Evolutionary conservation across 306 rosid species (phyloP).

Genomic region (Corylus avellana): DNA sequence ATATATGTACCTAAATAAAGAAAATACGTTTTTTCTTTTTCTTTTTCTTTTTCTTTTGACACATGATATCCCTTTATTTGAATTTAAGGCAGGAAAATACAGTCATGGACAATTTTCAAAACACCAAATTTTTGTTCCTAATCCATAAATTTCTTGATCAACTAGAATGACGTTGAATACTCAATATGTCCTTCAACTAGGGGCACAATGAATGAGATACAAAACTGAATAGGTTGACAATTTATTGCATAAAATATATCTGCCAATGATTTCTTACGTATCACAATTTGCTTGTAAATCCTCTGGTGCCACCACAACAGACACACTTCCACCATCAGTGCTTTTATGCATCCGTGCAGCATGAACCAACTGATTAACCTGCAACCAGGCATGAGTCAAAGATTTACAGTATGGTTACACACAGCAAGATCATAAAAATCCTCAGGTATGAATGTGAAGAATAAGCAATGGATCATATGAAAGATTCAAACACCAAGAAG

Average conservation of each 20-base stretch:
- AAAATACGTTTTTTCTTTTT: neutral
- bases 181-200: neutral
- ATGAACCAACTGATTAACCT: constrained; percentile 37
- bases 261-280: constrained; percentile 19
- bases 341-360: constrained; percentile 30
- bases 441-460: neutral
- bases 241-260: neutral
- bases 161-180: neutral
- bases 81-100: neutral
- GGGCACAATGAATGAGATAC: neutral
- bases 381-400: constrained; percentile 3
- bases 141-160: neutral
- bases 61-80: neutral
- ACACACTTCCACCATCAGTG: constrained; percentile 9
- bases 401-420: neutral
- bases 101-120: neutral
- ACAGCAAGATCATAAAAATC: constrained; percentile 13
- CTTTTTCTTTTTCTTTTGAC: neutral
- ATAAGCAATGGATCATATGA: constrained; percentile 1
- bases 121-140: neutral
- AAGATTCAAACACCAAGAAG: neutral
- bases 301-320: constrained; percentile 13
- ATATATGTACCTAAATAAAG: neutral
- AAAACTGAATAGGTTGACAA: neutral
- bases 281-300: constrained; percentile 15